phyloP scores from a whole-genome alignment of 2,329 filamentous ascomycete genomes.

The Fusarium mexicanum region DNA sequence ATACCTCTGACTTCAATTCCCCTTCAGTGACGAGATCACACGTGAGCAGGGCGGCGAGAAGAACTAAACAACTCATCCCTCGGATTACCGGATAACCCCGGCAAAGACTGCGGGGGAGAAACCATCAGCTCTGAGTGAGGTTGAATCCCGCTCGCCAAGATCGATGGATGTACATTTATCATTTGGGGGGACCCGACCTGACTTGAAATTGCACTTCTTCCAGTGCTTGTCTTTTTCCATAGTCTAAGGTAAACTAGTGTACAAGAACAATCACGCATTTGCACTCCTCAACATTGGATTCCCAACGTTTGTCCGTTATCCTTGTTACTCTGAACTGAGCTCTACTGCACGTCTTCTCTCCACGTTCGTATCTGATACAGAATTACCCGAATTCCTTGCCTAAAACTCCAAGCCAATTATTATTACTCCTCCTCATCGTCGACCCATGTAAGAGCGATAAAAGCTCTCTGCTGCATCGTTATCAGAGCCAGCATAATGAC shows the following conservation, averaged over 20 bases:
- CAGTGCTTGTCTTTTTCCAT: constrained; percentile 39
- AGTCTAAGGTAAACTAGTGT: constrained; percentile 49
- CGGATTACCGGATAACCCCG: constrained; percentile 30
- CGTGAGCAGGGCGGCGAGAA: constrained; percentile 75
- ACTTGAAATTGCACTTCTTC: constrained; percentile 27
- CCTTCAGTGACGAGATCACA: constrained; percentile 77
- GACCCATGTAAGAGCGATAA: constrained; percentile 86
- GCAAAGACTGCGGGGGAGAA: constrained; percentile 32
- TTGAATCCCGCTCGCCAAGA: constrained; percentile 22
- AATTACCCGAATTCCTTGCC: constrained; percentile 31
- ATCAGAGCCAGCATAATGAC: constrained; percentile 67
- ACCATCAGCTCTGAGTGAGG: constrained; percentile 23
- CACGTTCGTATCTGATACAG: constrained; percentile 24
- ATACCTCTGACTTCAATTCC: constrained; percentile 16
- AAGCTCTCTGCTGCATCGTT: constrained; percentile 86
- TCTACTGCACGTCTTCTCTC: constrained; percentile 5
- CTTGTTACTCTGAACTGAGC: constrained; percentile 4
- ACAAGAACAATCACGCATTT: constrained; percentile 49
- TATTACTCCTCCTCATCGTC: constrained; percentile 59
- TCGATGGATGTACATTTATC: constrained; percentile 17
- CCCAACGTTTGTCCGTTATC: constrained; percentile 6
- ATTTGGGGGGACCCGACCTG: constrained; percentile 7
- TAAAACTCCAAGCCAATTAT: constrained; percentile 42
- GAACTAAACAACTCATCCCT: constrained; percentile 56
- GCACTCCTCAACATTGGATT: constrained; percentile 30